Evolutionary conservation across 805 yeast species (phyloP).

Genomic region (Crinitomyces ghanaensis): DNA sequence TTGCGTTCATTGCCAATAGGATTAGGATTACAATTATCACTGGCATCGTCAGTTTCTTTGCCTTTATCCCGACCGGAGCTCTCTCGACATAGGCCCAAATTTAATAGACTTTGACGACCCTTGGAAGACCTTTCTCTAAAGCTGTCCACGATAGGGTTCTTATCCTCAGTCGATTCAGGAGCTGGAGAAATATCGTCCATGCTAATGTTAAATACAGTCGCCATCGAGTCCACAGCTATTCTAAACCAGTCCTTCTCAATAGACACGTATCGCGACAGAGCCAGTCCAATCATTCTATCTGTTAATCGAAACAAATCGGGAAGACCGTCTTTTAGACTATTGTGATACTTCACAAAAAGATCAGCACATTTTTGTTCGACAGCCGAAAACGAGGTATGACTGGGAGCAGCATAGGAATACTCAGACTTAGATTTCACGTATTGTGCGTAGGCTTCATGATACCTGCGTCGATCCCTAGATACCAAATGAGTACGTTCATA

Average conservation of each 20-base stretch:
- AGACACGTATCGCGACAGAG: conserved; percentile 9
- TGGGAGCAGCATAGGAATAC: neutral
- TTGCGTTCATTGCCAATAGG: conserved; percentile 1
- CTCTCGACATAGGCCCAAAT: conserved; percentile 6
- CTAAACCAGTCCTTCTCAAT: conserved; percentile 18
- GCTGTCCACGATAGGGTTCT: conserved; percentile 11
- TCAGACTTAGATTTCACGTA: conserved; percentile 12
- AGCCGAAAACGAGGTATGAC: conserved; percentile 1
- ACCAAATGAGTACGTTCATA: conserved; percentile 13
- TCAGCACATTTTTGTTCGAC: conserved; percentile 13
- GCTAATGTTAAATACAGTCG: conserved; percentile 11
- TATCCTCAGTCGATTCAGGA: conserved; percentile 3
- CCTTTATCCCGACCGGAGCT: neutral
- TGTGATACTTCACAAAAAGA: conserved; percentile 15
- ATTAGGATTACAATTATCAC: neutral
- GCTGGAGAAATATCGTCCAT: conserved; percentile 9
- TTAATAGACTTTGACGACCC: conserved; percentile 1
- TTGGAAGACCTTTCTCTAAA: conserved; percentile 1
- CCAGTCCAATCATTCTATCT: conserved; percentile 10
- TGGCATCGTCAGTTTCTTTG: conserved; percentile 4
- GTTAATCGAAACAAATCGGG: conserved; percentile 14
- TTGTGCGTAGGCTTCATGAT: conserved; percentile 13
- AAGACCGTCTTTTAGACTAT: conserved; percentile 15
- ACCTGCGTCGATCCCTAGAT: conserved; percentile 10
- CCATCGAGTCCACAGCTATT: conserved; percentile 14